Evolutionary conservation across 805 yeast genomes (phyloP).

Genomic region (Starmera dryadoides): DNA sequence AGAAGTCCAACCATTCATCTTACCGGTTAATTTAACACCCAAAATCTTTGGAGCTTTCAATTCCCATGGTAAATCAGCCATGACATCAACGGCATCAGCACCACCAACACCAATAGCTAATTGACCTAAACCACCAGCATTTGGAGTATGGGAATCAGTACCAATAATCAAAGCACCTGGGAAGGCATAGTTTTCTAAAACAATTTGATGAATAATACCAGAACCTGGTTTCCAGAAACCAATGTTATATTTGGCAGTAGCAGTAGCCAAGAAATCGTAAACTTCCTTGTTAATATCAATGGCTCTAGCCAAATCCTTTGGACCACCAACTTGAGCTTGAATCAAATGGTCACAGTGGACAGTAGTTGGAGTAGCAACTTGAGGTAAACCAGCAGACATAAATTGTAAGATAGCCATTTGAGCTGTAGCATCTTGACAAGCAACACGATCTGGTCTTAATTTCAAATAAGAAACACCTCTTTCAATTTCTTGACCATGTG

Average conservation of each 20-base stretch:
- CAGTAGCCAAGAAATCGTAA: slow-evolving; percentile 85
- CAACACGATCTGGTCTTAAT: slow-evolving; percentile 94
- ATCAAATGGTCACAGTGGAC: slow-evolving; percentile 98
- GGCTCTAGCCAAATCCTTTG: slow-evolving; percentile 72
- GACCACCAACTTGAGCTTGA: slow-evolving; percentile 93
- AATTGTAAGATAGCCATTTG: slow-evolving; percentile 98
- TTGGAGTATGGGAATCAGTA: slow-evolving; percentile 97
- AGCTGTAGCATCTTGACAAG: slow-evolving; percentile 99
- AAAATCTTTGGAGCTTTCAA: slow-evolving; percentile 93
- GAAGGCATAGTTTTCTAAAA: slow-evolving; percentile 91
- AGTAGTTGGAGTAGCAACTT: slow-evolving; percentile 88
- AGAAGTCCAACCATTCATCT: slow-evolving; percentile 90
- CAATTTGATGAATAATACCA: slow-evolving; percentile 96
- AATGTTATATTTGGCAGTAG: slow-evolving; percentile 92
- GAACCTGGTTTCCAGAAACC: slow-evolving; percentile 99
- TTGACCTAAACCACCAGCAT: slow-evolving; percentile 98
- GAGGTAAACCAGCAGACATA: slow-evolving; percentile 90
- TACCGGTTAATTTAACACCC: slow-evolving; percentile 93
- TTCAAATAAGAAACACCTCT: slow-evolving; percentile 64
- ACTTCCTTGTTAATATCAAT: slow-evolving; percentile 88
- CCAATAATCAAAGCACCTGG: slow-evolving; percentile 97
- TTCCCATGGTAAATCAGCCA: slow-evolving; percentile 95
- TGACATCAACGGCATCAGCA: slow-evolving; percentile 97
- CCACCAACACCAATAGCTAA: slow-evolving; percentile 99
- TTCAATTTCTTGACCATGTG: slow-evolving; percentile 71